Evolutionary conservation across 306 rosid genomes (phyloP), one percentile per base, ranked within the genome.

Genomic region (Trifolium fragiferum): DNA sequence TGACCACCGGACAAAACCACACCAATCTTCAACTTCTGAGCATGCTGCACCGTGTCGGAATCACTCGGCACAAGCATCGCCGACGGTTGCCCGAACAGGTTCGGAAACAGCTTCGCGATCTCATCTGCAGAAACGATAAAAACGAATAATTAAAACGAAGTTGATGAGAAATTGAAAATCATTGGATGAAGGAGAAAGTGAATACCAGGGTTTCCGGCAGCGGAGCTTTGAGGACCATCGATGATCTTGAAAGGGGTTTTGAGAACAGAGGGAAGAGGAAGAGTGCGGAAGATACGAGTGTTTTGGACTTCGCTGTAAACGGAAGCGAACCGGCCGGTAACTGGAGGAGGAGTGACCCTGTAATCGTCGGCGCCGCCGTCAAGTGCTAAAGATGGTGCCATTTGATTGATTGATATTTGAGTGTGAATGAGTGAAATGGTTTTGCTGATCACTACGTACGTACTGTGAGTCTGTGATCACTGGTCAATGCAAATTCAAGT

Each of bases 1-100:
- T 92, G 98, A 76, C 99, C 99, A 78, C 99, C 99, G 20, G 99
- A 95, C 87, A 95, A 83, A 53, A 95, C 99, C 12, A 92, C 96
- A 15, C 98, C 99, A 13, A 95, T 86, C 81, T 92, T 95, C 85
- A 95, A 53, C 84, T 87, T 92, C 69, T 80, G 83, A 23, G 53
- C 44, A 2, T 82, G 38, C 23, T 13, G 82, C 44, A 15, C 77
- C 2, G 86, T 10, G 9, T 51, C 73, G 2, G 89, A 66, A 41
- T 80, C 91, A 51, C 79, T 46, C 2, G 90, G 87, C 27, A 81
- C 93, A 87, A 95, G 72, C 75, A 33, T 3, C 62, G 90, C 86
- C 30, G 99, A 92, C 15, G 99, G 96, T 82, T 90, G 90, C 30
- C 99, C 99, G 78, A 85, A 95, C 79, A 95, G 63, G 51, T 81